These are phyloP conservation scores for Eimeria brunetti DNA, from an alignment of 169 alveolate genomes.

Conservation along the genomic window DNA sequence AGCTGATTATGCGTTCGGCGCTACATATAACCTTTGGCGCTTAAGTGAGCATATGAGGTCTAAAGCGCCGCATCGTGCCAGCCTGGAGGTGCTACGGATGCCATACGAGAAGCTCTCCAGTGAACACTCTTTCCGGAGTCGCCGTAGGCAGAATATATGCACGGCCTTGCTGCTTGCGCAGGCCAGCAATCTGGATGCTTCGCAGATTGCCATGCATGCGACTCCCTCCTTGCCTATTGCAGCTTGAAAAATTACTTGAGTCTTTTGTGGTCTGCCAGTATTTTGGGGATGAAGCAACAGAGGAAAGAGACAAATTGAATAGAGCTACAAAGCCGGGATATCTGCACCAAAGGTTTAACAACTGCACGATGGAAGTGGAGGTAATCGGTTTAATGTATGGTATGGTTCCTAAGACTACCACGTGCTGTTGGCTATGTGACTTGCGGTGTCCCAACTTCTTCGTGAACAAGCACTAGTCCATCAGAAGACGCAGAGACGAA, in stretches of 20 bases:
- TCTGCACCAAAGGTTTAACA: not conserved
- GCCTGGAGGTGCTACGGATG: not conserved
- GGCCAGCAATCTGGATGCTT: constrained; percentile 49
- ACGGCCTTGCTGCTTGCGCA: constrained; percentile 54
- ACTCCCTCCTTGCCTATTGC: constrained; percentile 40
- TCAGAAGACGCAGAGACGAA: constrained; percentile 76
- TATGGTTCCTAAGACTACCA: not conserved
- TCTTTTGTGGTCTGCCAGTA: constrained; percentile 1
- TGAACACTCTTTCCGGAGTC: constrained; percentile 29
- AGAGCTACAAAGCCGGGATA: too few relatives aligned
- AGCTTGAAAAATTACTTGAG: constrained; percentile 55
- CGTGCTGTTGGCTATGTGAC: not conserved
- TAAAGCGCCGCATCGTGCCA: not conserved
- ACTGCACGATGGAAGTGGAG: not conserved
- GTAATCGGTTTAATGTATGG: not conserved
- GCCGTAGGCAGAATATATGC: constrained; percentile 55
- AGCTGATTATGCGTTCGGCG: not conserved
- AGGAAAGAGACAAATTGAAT: not conserved
- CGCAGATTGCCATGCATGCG: constrained; percentile 52
- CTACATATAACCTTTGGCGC: not conserved
- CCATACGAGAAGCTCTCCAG: constrained; percentile 26
- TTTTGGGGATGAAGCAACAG: not conserved
- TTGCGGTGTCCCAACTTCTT: constrained; percentile 58
- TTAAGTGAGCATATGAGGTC: not conserved
- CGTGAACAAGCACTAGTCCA: constrained; percentile 73